Percentiles rank a stretch among this genome's conserved stretches.
These are phyloP conservation scores for Pseudonitzschia pungens DNA, from an alignment of 108 stramenopile genomes.

Conservation along the genomic window DNA sequence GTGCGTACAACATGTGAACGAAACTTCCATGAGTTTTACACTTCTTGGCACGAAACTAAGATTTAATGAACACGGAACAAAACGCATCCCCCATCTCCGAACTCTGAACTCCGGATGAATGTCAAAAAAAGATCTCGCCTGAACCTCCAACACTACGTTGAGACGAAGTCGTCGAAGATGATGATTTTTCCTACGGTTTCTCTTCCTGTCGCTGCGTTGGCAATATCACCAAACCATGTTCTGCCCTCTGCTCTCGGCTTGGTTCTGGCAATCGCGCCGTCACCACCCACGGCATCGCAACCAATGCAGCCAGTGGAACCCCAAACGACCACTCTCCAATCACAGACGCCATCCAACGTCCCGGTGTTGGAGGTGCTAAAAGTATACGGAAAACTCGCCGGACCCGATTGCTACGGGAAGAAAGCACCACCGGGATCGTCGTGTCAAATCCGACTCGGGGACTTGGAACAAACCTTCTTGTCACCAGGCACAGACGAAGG, in stretches of 20 bases:
- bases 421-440: slow-evolving; percentile 36
- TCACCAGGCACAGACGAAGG: background rate
- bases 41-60: too few species aligned
- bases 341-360: background rate
- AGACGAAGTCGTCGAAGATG: background rate
- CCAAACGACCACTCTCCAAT: background rate
- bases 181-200: background rate
- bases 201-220: background rate
- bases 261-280: background rate
- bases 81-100: too few species aligned
- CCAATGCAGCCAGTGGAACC: background rate
- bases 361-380: slow-evolving; percentile 41
- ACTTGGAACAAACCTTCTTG: slow-evolving; percentile 15
- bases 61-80: too few species aligned
- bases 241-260: background rate
- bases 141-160: too few species aligned
- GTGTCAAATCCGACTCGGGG: slow-evolving; percentile 25
- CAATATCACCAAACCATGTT: background rate
- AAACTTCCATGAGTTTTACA: too few species aligned
- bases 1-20: too few species aligned
- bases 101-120: too few species aligned
- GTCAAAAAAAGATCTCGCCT: too few species aligned
- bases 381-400: slow-evolving; percentile 40
- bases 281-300: background rate
- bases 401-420: slow-evolving; percentile 34